Base-by-base conservation (phyloP, 176 grass and related monocot species). In the Lolium multiflorum region DNA sequence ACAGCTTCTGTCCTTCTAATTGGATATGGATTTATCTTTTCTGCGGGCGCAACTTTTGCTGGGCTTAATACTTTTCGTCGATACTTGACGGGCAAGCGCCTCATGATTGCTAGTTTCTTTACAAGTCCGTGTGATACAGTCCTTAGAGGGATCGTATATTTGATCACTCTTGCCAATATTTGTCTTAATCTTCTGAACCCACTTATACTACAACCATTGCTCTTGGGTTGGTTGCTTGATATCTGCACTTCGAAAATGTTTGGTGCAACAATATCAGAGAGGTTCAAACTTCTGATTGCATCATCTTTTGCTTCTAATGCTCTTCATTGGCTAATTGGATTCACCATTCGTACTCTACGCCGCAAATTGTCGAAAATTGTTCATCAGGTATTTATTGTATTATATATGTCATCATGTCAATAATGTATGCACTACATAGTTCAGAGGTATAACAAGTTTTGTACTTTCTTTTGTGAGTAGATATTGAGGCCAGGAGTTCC, bases 241-340 rank as follows among this genome's bases (percentile, higher is more conserved):
- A 79, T 89, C 81, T 84, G 65, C 50, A 79, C 87, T 63, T 84
- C 81, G 15, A 78, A 79, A 62, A 52, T 89, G 65, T 89, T 89
- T 84, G 81, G 81, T 79, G 81, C 21, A 83, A 62, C 56, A 25
- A 43, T 84, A 25, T 50, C 64, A 44, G 65, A 88, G 87, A 84
- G 83, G 44, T 67, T 84, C 8, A 35, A 83, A 62, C 64, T 71
- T 79, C 25, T 84, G 50, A n/a, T 44, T 78, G 80, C 52, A 62
- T 72, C 81, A 88, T 88, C 81, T 41, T 62, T 78, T 88, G 39
- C 74, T 79, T 79, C 64, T 83, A 72, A 43, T 52, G 41, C 87
- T 71, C 64, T 83, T 83, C 87, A 88, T 39, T 88, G 87, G 81
- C 43, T 88, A 49, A 25, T 79, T 22, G 87, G 87, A 60, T 51